Percentiles rank a stretch among this genome's conserved stretches.
Conservation (phyloP, 371 early-diverging fungal genomes). For the Actinomortierella wolfii region DNA sequence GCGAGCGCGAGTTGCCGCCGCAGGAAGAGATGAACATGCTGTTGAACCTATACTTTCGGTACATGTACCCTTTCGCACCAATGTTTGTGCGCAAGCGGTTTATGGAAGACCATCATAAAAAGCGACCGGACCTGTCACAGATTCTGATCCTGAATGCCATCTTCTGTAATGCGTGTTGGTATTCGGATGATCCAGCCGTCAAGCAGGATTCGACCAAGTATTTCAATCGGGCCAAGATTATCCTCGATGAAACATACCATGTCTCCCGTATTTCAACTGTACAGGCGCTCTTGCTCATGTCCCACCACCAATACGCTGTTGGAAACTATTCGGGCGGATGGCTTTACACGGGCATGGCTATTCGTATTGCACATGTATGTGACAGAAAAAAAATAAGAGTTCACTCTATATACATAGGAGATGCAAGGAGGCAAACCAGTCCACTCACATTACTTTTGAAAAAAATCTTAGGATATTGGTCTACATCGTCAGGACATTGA, state of each 20-base stretch:
- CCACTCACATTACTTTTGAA: not conserved
- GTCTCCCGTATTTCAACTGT: constrained; percentile 40
- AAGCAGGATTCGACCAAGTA: constrained; percentile 44
- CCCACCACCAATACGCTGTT: constrained; percentile 45
- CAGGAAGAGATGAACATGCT: constrained; percentile 36
- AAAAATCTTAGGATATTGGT: constrained; percentile 36
- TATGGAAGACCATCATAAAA: constrained; percentile 21
- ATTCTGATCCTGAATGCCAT: constrained; percentile 46
- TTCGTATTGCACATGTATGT: constrained; percentile 42
- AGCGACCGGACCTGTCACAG: constrained; percentile 41
- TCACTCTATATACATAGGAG: too few relatives aligned
- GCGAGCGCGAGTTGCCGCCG: constrained; percentile 39
- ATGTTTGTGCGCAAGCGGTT: constrained; percentile 44
- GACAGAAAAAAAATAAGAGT: not conserved
- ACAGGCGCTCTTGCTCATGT: constrained; percentile 40
- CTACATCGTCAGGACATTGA: constrained; percentile 42
- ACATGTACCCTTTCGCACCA: constrained; percentile 47
- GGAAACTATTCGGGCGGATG: constrained; percentile 48
- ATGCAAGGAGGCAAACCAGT: not conserved
- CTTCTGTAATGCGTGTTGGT: constrained; percentile 47
- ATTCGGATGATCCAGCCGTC: constrained; percentile 41
- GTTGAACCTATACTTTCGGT: constrained; percentile 41
- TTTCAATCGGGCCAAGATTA: constrained; percentile 44
- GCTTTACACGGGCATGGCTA: constrained; percentile 46
- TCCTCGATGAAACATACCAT: constrained; percentile 45